Conservation (phyloP, 345 rosid species). For the Trapa incisa region DNA sequence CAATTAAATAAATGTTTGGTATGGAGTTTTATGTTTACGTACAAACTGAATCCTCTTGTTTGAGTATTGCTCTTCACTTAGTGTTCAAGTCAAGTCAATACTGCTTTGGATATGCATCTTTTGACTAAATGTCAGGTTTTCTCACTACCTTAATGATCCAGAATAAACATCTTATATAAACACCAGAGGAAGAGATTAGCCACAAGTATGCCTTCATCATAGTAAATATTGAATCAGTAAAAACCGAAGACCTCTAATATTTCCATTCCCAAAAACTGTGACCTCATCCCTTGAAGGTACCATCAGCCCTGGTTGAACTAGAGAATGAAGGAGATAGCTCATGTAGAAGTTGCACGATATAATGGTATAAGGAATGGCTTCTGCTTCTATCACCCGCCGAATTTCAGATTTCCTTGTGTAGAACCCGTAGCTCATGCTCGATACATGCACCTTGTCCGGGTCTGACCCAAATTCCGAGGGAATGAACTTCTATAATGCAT, state of each 20-base stretch:
- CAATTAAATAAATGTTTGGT: not conserved
- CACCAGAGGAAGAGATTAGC: not conserved
- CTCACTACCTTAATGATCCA: not conserved
- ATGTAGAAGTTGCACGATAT: conserved; percentile 54
- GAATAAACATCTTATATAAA: not conserved
- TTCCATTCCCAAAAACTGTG: conserved; percentile 59
- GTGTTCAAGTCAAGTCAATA: not conserved
- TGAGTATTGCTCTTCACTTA: not conserved
- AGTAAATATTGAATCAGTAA: not conserved
- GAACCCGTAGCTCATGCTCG: conserved; percentile 44
- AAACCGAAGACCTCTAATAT: conserved; percentile 37
- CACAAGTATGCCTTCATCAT: not conserved
- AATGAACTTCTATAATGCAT: conserved; percentile 52
- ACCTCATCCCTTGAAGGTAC: conserved; percentile 56
- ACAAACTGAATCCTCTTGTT: not conserved
- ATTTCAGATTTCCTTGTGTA: conserved; percentile 53
- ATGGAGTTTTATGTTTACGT: not conserved
- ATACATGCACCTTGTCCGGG: conserved; percentile 51
- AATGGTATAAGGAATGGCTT: conserved; percentile 53
- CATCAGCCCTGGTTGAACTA: conserved; percentile 52
- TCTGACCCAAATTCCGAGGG: conserved; percentile 82
- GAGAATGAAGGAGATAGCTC: conserved; percentile 58
- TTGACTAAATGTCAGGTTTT: not conserved
- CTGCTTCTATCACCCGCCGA: conserved; percentile 49
- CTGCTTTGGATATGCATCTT: not conserved